Base-by-base conservation (phyloP, 1,139 yeast species). In the Martiniozyma asiatica region DNA sequence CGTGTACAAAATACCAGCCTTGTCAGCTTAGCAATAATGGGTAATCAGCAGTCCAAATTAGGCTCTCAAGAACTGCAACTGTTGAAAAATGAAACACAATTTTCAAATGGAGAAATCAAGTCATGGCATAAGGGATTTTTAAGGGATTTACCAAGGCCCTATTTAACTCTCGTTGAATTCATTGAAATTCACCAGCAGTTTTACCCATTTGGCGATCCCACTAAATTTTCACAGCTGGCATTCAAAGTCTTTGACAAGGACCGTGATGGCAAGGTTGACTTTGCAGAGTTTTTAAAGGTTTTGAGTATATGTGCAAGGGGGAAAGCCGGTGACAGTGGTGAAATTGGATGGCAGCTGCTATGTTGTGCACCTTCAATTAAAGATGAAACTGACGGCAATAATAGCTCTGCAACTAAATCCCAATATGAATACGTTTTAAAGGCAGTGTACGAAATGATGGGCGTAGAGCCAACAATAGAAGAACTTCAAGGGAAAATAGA, bases 71-170 rank as follows among this genome's bases (percentile, higher is more conserved):
- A 92, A 48, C 68, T 92, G 33, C 70, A 78, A 35, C 74, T 78
- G 36, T 71, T 92, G 42, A 80, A 80, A 53, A 77, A 73, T 49
- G 79, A 85, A 20, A 92, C 99, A 0, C 79, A 84, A 50, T 92
- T 92, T 51, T 95, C 89, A 51, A 73, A 89, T 35, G 66, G 94
- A 42, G 98, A 92, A 51, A 70, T 92, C 30, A 97, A 89, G 53
- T 98, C 87, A 51, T 89, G 98, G 98, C 89, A 87, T 54, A 87
- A 85, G 53, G 97, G 97, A 4, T 89, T 89, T 47, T 63, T 80
- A 29, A 68, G 95, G 48, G 98, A 92, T 50, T 87, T 96, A 53
- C 97, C 97, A 1, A 66, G 73, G 26, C 98, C 98, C 0, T 89
- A 79, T 50, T 62, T 92, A 26, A 73, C 85, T 8, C 80, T 79